Conservation (phyloP, 2,329 filamentous ascomycete species). For the Periconia sp. region DNA sequence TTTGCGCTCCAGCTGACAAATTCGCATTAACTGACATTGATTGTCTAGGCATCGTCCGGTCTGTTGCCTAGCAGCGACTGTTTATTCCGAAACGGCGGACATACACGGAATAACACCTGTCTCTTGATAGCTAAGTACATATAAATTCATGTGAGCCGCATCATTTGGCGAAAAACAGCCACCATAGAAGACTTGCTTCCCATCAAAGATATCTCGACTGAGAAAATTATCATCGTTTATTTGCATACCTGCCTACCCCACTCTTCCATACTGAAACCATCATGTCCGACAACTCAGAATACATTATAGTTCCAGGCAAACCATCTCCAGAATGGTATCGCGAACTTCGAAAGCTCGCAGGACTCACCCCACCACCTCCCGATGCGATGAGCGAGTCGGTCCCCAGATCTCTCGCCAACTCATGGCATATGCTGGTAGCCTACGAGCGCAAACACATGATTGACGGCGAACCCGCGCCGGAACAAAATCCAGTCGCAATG, state of each 20-base stretch:
- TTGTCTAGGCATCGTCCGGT: no score
- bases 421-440: conserved; percentile 23
- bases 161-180: no score
- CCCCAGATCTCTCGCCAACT: conserved; percentile 27
- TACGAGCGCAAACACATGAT: conserved; percentile 28
- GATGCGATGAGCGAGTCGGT: conserved; percentile 22
- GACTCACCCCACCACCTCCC: conserved; percentile 33
- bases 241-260: neutral
- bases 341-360: conserved; percentile 30
- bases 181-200: no score
- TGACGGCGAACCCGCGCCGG: conserved; percentile 16
- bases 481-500: conserved; percentile 48
- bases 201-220: neutral
- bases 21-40: no score
- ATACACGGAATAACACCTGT: no score
- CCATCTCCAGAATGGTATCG: conserved; percentile 34
- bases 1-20: no score
- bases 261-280: neutral
- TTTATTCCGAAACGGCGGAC: no score
- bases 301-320: conserved; percentile 28
- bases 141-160: no score
- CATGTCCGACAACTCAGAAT: conserved; percentile 9
- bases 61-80: no score
- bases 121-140: no score
- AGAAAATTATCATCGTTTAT: neutral